These are phyloP conservation scores for Apophysomyces variabilis DNA, from an alignment of 371 early-diverging fungal species.

Conservation along the genomic window DNA sequence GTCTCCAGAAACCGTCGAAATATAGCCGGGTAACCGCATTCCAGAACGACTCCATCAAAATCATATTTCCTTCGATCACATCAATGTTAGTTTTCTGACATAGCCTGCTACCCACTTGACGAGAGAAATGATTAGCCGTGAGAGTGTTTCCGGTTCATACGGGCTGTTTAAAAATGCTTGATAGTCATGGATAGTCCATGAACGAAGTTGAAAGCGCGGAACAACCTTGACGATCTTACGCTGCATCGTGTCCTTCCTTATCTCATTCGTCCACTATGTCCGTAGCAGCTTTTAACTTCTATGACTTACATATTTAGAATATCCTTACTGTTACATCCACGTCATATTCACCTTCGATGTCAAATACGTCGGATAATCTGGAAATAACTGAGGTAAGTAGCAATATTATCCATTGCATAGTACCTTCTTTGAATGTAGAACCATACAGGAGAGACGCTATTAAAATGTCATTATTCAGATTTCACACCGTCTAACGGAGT, in stretches of 20 bases:
- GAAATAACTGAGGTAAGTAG: background rate
- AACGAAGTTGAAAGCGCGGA: slow-evolving; percentile 62
- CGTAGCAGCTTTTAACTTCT: background rate
- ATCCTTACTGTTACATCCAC: slow-evolving; percentile 52
- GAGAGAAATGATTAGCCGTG: slow-evolving; percentile 38
- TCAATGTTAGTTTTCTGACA: background rate
- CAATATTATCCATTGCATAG: background rate
- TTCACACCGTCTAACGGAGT: background rate
- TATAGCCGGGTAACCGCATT: slow-evolving; percentile 51
- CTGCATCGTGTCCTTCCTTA: slow-evolving; percentile 21
- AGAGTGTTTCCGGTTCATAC: slow-evolving; percentile 29
- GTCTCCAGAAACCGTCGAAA: slow-evolving; percentile 41
- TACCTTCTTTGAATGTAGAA: slow-evolving; percentile 51
- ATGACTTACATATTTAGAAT: background rate
- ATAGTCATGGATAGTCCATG: slow-evolving; percentile 47
- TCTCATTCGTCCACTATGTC: slow-evolving; percentile 60
- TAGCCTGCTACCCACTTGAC: slow-evolving; percentile 30
- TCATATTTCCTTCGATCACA: slow-evolving; percentile 38
- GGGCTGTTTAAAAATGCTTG: slow-evolving; percentile 31
- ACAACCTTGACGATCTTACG: slow-evolving; percentile 47
- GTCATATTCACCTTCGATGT: slow-evolving; percentile 62
- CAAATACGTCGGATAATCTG: slow-evolving; percentile 23
- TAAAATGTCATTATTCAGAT: background rate
- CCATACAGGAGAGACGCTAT: slow-evolving; percentile 65
- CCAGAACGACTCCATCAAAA: slow-evolving; percentile 64